Percentiles rank a stretch among this genome's conserved stretches.
These are phyloP conservation scores for Trichoderma hamatum DNA, from an alignment of 2,329 filamentous ascomycete species.

Conservation along the genomic window DNA sequence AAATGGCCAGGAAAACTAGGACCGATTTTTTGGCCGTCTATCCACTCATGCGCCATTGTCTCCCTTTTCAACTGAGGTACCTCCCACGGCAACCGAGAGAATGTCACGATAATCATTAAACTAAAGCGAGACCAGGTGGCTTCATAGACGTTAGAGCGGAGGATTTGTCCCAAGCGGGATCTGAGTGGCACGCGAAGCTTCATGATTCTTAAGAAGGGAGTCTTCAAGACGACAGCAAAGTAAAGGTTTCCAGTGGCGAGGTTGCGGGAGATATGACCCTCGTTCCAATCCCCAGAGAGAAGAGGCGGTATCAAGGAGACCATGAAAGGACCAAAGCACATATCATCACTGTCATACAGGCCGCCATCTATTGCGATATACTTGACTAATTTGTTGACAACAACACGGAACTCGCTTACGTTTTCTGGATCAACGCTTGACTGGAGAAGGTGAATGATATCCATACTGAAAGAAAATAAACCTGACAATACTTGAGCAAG, in stretches of 20 bases:
- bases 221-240: constrained; percentile 36
- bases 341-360: too few species aligned
- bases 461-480: too few species aligned
- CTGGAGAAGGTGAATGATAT: too few species aligned
- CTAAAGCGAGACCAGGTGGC: constrained; percentile 30
- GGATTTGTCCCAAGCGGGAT: constrained; percentile 32
- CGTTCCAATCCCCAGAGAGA: too few species aligned
- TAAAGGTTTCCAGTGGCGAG: constrained; percentile 32
- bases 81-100: not conserved
- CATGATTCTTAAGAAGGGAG: constrained; percentile 38
- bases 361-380: too few species aligned
- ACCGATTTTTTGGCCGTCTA: not conserved
- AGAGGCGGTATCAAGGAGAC: too few species aligned
- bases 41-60: not conserved
- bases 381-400: too few species aligned
- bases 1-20: not conserved
- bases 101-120: not conserved
- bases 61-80: not conserved
- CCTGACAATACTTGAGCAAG: too few species aligned
- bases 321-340: too few species aligned
- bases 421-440: too few species aligned
- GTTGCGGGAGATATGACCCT: constrained; percentile 40
- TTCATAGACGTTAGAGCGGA: constrained; percentile 37
- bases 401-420: too few species aligned
- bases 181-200: constrained; percentile 45